Evolutionary conservation across 441 rosid genomes (phyloP), one percentile per base, ranked within the genome.

Genomic region (Macaranga tanarius): DNA sequence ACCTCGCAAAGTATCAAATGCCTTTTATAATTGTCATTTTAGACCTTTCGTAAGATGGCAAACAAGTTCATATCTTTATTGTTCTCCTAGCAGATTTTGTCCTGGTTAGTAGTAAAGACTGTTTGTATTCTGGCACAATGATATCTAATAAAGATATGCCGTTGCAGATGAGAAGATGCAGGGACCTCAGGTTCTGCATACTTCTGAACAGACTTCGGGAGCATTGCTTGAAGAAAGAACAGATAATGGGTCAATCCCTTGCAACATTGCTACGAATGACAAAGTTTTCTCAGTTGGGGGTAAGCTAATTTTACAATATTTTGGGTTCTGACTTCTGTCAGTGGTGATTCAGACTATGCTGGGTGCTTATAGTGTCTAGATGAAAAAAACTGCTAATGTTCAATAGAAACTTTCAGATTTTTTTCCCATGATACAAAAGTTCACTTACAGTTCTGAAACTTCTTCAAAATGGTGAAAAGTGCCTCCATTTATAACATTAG

Each of bases 121-220:
- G 31, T 68, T 17, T 73, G 52, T 44, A 34, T 77, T 83, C 56
- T 65, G 22, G 56, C 73, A 67, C 50, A 38, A 62, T 25, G 73
- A 58, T 51, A 57, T 80, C 84, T 87, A 25, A 85, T 70, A 48
- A 70, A 77, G 59, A 75, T 56, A 73, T 77, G 75, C 77, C 55
- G 71, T 83, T 77, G 88, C 90, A 90, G 90, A 86, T 82, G 81
- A 82, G 82, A 81, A 70, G 88, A 79, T 73, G 73, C 78, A 75
- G 81, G 77, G 71, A 78, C 73, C 85, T 51, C 84, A 71, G 80
- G 72, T 75, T 80, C 76, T 71, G 71, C 70, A 73, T 50, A 73
- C 82, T 75, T 59, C 84, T 68, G 65, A 72, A 56, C 86, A 83
- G 75, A 84, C 73, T 77, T 82, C 86, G 10, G 74, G 73, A 67